These are phyloP conservation scores for Arthrocladium fulminans DNA, from an alignment of 2,329 filamentous ascomycete genomes.

Conservation along the genomic window DNA sequence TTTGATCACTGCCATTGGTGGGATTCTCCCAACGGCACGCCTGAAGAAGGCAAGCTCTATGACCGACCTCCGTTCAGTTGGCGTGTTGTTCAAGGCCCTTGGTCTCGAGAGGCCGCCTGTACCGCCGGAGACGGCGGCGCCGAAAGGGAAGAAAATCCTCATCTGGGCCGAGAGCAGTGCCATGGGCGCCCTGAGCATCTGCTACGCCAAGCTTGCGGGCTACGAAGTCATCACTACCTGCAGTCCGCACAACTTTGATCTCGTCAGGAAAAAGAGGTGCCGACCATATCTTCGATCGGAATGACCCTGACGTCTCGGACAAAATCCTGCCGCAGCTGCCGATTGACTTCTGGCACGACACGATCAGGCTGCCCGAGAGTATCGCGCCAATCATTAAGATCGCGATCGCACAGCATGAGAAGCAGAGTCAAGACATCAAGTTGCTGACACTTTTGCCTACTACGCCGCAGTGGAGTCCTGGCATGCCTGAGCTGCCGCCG, in stretches of 20 bases:
- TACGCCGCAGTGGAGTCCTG: conserved; percentile 23
- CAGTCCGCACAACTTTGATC: conserved; percentile 26
- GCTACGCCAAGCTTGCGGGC: conserved; percentile 30
- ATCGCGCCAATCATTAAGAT: conserved; percentile 29
- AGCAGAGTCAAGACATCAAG: conserved; percentile 23
- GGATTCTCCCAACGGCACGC: neutral
- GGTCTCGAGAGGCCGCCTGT: conserved; percentile 13
- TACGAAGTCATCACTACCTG: conserved; percentile 29
- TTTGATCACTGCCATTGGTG: neutral
- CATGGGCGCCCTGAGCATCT: conserved; percentile 31
- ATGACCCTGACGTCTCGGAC: neutral
- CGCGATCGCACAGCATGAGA: neutral
- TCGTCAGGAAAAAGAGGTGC: conserved; percentile 26
- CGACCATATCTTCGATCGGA: conserved; percentile 27
- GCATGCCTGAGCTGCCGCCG: conserved; percentile 13
- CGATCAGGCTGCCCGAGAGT: conserved; percentile 28
- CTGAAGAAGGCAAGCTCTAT: neutral
- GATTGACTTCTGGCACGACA: conserved; percentile 22
- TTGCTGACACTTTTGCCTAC: conserved; percentile 26
- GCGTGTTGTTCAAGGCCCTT: conserved; percentile 29
- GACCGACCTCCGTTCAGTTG: neutral
- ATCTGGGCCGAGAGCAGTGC: conserved; percentile 34
- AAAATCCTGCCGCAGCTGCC: conserved; percentile 24
- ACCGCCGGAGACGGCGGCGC: neutral
- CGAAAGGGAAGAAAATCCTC: conserved; percentile 24